Conservation (phyloP, 495 filamentous ascomycete species). For the Penicillium desertorum region DNA sequence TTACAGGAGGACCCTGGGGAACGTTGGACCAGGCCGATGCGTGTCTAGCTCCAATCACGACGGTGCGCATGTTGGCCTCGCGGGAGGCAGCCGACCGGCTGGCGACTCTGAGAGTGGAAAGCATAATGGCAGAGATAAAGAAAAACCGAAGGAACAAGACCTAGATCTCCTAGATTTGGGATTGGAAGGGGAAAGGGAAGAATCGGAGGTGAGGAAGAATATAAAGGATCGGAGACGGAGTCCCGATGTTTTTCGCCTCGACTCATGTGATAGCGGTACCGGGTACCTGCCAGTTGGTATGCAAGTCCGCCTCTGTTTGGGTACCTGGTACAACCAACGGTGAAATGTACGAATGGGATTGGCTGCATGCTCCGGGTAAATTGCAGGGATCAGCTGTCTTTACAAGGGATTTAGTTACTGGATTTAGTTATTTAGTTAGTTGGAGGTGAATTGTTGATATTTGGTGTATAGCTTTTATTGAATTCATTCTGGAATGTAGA, state of each 20-base stretch:
- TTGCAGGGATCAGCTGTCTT: neutral
- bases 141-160: constrained; percentile 18
- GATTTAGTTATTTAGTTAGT: no score
- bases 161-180: constrained; percentile 19
- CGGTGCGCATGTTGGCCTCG: constrained; percentile 46
- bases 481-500: neutral
- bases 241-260: constrained; percentile 34
- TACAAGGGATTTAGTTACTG: neutral
- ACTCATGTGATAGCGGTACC: constrained; percentile 41
- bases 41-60: constrained; percentile 58
- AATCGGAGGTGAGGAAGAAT: constrained; percentile 21
- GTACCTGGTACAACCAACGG: constrained; percentile 27
- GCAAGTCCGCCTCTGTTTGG: neutral
- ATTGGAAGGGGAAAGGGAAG: constrained; percentile 24
- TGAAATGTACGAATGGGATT: constrained; percentile 25
- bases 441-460: neutral
- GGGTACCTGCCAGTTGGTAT: constrained; percentile 25
- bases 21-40: constrained; percentile 87
- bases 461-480: neutral
- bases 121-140: constrained; percentile 38
- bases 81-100: constrained; percentile 54
- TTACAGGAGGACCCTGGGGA: constrained; percentile 88
- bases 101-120: constrained; percentile 57
- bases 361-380: constrained; percentile 21
- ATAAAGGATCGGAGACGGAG: constrained; percentile 38